phyloP scores from a whole-genome alignment of 176 grass and related monocot species.

The Saccharum spontaneum region DNA sequence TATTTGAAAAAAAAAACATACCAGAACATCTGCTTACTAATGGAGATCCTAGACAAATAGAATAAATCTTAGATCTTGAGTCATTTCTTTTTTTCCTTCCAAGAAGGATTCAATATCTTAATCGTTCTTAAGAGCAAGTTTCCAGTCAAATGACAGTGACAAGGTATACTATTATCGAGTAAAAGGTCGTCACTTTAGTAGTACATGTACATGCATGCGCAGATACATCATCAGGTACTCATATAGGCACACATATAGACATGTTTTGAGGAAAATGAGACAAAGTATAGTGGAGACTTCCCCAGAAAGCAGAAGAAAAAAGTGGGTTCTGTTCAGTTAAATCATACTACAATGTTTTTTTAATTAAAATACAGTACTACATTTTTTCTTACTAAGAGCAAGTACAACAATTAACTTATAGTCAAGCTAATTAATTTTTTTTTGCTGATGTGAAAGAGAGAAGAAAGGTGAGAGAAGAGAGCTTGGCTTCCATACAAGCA shows the following conservation, averaged over 20 bases:
- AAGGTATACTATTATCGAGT: slow-evolving; percentile 45
- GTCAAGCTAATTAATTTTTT: too few relatives aligned
- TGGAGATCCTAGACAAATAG: slow-evolving; percentile 61
- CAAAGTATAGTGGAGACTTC: slow-evolving; percentile 60
- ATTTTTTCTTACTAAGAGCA: background rate
- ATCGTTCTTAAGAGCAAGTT: slow-evolving; percentile 37
- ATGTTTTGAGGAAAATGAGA: slow-evolving; percentile 45
- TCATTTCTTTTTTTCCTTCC: slow-evolving; percentile 31
- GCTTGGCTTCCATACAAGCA: too few relatives aligned
- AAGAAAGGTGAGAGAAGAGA: too few relatives aligned
- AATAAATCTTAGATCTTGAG: slow-evolving; percentile 50
- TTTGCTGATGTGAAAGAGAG: too few relatives aligned
- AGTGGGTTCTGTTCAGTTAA: slow-evolving; percentile 44
- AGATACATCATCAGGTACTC: slow-evolving; percentile 30
- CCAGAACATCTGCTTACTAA: slow-evolving; percentile 47
- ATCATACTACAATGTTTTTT: slow-evolving; percentile 33
- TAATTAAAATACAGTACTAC: slow-evolving; percentile 18
- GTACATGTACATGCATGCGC: slow-evolving; percentile 34
- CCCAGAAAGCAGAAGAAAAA: slow-evolving; percentile 48
- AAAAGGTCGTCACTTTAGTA: slow-evolving; percentile 45
- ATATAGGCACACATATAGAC: slow-evolving; percentile 35
- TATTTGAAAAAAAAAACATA: slow-evolving; percentile 28
- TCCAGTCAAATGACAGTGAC: slow-evolving; percentile 51
- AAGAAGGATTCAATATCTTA: slow-evolving; percentile 18
- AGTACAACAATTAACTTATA: too few relatives aligned